phyloP scores from a whole-genome alignment of 495 filamentous ascomycete genomes.

The Entonaema liquescens region DNA sequence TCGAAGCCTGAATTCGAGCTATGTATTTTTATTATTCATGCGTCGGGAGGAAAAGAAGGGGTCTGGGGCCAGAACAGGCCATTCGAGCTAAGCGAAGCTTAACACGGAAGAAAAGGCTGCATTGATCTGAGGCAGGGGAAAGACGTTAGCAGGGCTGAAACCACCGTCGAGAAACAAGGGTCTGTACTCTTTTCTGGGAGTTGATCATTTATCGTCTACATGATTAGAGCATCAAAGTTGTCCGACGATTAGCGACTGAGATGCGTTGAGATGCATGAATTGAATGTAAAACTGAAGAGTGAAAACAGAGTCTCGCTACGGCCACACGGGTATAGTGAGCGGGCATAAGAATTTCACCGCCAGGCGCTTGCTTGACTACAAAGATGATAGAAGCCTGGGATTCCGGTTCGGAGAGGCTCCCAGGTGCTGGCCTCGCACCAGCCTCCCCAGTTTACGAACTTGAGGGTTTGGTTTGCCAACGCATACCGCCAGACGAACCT shows the following conservation, averaged over 20 bases:
- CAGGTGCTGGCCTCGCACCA: neutral
- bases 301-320: neutral
- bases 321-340: neutral
- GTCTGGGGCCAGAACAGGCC: conserved; percentile 11
- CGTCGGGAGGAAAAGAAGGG: neutral
- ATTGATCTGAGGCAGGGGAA: conserved; percentile 35
- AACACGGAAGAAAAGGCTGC: neutral
- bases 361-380: neutral
- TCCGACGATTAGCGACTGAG: conserved; percentile 1
- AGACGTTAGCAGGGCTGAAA: conserved; percentile 37
- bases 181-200: neutral
- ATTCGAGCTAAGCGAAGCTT: conserved; percentile 24
- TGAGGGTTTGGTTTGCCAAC: neutral
- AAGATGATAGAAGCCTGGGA: neutral
- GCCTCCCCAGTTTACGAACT: neutral
- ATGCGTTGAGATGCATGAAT: conserved; percentile 13
- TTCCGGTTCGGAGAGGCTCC: neutral
- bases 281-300: neutral
- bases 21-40: neutral
- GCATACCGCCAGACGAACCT: neutral
- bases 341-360: neutral
- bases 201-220: neutral
- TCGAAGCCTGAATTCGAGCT: neutral
- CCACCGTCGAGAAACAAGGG: conserved; percentile 14
- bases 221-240: conserved; percentile 16